A percentile compares a stretch with the other conserved stretches of the same genome.
These are phyloP conservation scores for Candida railenensis DNA, from an alignment of 805 yeast genomes.

Conservation along the genomic window DNA sequence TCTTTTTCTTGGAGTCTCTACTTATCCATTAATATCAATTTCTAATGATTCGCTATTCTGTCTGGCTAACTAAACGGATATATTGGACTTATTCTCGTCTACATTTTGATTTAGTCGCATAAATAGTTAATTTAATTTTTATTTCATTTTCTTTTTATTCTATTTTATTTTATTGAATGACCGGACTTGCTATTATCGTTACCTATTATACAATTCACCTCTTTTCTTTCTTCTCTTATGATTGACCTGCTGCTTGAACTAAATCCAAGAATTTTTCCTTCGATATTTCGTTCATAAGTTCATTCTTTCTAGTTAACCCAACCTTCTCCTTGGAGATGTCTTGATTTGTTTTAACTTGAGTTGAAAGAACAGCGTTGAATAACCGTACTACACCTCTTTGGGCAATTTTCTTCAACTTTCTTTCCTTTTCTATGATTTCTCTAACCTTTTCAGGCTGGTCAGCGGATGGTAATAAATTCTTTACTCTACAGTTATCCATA, in stretches of 20 bases:
- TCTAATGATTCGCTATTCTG: no score
- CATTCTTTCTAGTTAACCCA: slow-evolving; percentile 53
- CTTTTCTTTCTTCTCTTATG: slow-evolving; percentile 1
- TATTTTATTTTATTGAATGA: background rate
- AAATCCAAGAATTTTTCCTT: slow-evolving; percentile 88
- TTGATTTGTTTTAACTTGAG: slow-evolving; percentile 62
- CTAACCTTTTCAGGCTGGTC: slow-evolving; percentile 58
- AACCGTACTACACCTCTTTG: slow-evolving; percentile 84
- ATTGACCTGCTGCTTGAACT: slow-evolving; percentile 73
- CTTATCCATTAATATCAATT: no score
- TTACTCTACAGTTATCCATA: slow-evolving; percentile 66
- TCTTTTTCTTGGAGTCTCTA: background rate
- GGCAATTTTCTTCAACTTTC: slow-evolving; percentile 71
- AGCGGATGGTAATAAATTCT: slow-evolving; percentile 61
- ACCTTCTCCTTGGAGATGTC: slow-evolving; percentile 47
- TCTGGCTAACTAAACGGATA: no score
- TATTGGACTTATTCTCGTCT: no score
- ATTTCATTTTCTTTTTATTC: background rate
- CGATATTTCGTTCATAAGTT: slow-evolving; percentile 72
- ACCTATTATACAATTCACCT: background rate
- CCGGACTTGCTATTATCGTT: background rate
- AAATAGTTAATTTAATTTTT: no score
- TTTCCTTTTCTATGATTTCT: slow-evolving; percentile 63
- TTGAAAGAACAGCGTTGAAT: slow-evolving; percentile 78
- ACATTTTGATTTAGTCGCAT: no score